These are phyloP conservation scores for Aspergillus arachidicola DNA, from an alignment of 2,329 filamentous ascomycete species.

Conservation along the genomic window DNA sequence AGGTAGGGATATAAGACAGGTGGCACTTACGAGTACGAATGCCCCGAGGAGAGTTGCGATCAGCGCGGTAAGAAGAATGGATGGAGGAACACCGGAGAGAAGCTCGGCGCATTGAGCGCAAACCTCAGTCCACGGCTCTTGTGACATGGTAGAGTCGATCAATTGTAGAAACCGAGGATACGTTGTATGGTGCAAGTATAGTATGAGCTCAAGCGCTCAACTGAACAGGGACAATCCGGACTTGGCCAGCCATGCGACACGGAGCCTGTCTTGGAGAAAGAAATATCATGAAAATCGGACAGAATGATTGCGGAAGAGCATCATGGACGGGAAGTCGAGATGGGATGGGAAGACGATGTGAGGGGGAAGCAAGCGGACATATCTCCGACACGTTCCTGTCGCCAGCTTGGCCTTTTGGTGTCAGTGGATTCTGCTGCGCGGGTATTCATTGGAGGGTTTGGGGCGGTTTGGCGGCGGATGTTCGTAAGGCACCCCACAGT, in stretches of 20 bases:
- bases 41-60: slow-evolving; percentile 34
- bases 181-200: slow-evolving; percentile 10
- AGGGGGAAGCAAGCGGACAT: slow-evolving; percentile 7
- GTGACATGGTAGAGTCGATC: slow-evolving; percentile 27
- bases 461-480: background rate
- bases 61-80: slow-evolving; percentile 32
- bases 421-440: slow-evolving; percentile 4
- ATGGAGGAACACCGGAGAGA: slow-evolving; percentile 31
- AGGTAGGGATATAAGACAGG: slow-evolving; percentile 4
- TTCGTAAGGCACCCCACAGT: slow-evolving; percentile 5
- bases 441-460: background rate
- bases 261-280: slow-evolving; percentile 13
- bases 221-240: slow-evolving; percentile 21
- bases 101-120: slow-evolving; percentile 37
- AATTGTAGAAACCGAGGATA: slow-evolving; percentile 2
- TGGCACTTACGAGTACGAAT: slow-evolving; percentile 36
- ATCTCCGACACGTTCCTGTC: slow-evolving; percentile 19
- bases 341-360: slow-evolving; percentile 3
- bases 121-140: slow-evolving; percentile 29
- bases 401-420: slow-evolving; percentile 27
- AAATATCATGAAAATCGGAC: slow-evolving; percentile 13
- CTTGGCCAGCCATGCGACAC: slow-evolving; percentile 29
- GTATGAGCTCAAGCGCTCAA: slow-evolving; percentile 23
- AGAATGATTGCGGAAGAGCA: slow-evolving; percentile 13
- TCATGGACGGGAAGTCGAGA: slow-evolving; percentile 10